These are phyloP conservation scores for Diutina mesorugosa DNA, from an alignment of 1,139 yeast genomes.

Conservation along the genomic window DNA sequence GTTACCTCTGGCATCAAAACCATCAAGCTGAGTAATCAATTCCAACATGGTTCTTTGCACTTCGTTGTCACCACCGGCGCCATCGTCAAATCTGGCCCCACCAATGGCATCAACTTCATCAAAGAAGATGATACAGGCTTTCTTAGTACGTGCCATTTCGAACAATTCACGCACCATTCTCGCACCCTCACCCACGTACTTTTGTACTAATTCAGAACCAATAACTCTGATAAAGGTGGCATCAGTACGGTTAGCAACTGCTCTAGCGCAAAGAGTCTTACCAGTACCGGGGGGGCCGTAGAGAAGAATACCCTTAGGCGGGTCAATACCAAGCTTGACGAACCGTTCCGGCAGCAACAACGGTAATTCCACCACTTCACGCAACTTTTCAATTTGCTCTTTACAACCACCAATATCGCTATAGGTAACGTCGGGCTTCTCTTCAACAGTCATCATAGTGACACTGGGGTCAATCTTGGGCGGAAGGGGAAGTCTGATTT, in stretches of 20 bases:
- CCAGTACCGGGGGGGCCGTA: conserved; percentile 99
- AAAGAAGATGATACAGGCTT: conserved; percentile 91
- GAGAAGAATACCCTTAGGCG: conserved; percentile 90
- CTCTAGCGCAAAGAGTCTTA: conserved; percentile 93
- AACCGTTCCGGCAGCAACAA: conserved; percentile 90
- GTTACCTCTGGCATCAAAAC: conserved; percentile 96
- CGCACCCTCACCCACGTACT: conserved; percentile 98
- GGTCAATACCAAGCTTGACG: conserved; percentile 92
- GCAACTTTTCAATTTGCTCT: conserved; percentile 90
- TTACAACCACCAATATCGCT: conserved; percentile 96
- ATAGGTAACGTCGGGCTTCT: conserved; percentile 86
- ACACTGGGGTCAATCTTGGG: conserved; percentile 96
- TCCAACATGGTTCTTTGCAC: conserved; percentile 99
- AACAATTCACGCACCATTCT: conserved; percentile 97
- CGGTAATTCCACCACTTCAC: conserved; percentile 96
- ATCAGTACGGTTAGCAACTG: conserved; percentile 97
- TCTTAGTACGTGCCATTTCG: conserved; percentile 97
- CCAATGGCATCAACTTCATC: conserved; percentile 99
- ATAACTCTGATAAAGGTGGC: conserved; percentile 96
- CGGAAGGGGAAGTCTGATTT: conserved; percentile 91
- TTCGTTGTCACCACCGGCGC: conserved; percentile 99
- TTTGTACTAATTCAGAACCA: conserved; percentile 95
- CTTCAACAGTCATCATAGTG: conserved; percentile 99
- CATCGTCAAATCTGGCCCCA: conserved; percentile 97
- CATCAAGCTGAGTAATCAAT: conserved; percentile 91